phyloP scores from a whole-genome alignment of 805 yeast species.

The Monosporozyma siamensis region DNA sequence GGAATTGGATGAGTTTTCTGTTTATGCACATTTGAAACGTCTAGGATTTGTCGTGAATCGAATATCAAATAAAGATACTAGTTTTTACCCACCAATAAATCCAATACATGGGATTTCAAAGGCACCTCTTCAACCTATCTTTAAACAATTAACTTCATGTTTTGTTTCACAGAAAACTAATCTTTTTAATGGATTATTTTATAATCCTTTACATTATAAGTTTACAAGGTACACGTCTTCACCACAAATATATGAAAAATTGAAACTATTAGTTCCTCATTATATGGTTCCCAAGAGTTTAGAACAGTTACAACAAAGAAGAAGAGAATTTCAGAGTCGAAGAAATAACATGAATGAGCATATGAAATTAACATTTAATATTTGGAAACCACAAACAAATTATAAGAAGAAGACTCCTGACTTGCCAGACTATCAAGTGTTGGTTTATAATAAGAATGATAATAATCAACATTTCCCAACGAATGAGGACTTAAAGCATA shows the following conservation, averaged over 20 bases:
- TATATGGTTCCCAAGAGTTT: conserved; percentile 10
- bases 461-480: conserved; percentile 37
- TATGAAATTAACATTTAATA: conserved; percentile 41
- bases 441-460: conserved; percentile 42
- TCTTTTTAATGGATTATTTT: conserved; percentile 15
- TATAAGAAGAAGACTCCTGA: conserved; percentile 67
- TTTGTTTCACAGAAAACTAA: background rate
- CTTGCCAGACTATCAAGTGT: conserved; percentile 64
- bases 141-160: background rate
- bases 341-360: too few relatives aligned
- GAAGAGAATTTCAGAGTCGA: background rate
- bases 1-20: conserved; percentile 48
- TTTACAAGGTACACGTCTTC: conserved; percentile 17
- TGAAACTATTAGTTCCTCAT: conserved; percentile 24
- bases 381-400: conserved; percentile 74
- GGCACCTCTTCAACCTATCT: background rate
- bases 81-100: conserved; percentile 11
- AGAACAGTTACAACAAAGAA: conserved; percentile 5
- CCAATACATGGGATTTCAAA: background rate
- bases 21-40: conserved; percentile 65
- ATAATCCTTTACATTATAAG: conserved; percentile 14
- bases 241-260: conserved; percentile 25
- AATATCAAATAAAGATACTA: background rate
- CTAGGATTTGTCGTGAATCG: conserved; percentile 59
- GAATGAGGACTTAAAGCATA: conserved; percentile 32